Conservation (phyloP, 148 eudicot genomes). For the Rhododendron mucronatum region DNA sequence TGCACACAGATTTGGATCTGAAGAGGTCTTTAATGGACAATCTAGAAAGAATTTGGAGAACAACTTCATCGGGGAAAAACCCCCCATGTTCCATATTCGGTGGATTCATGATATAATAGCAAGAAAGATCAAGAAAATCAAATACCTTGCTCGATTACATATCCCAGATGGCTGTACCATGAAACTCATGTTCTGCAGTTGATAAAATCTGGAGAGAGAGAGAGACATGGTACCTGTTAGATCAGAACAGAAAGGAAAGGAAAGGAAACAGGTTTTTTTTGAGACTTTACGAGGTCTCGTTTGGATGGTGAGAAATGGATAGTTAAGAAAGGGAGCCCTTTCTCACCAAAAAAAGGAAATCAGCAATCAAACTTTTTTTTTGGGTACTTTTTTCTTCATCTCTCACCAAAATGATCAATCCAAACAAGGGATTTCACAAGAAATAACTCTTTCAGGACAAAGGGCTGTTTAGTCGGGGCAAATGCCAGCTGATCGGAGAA, state of each 20-base stretch:
- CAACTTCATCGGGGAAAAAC: conserved; percentile 74
- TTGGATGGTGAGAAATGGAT: no score
- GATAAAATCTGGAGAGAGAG: background rate
- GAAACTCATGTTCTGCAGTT: background rate
- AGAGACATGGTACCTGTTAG: background rate
- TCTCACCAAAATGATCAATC: no score
- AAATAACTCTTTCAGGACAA: no score
- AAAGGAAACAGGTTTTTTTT: background rate
- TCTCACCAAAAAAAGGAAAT: no score
- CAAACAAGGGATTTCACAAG: no score
- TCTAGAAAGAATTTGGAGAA: conserved; percentile 68
- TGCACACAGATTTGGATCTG: conserved; percentile 63
- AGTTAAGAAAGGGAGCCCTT: no score
- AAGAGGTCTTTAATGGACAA: conserved; percentile 71
- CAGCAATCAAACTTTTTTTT: no score
- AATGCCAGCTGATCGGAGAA: background rate
- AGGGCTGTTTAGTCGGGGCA: background rate
- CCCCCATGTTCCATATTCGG: conserved; percentile 42
- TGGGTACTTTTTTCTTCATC: no score
- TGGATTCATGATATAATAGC: conserved; percentile 29
- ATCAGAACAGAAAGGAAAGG: background rate
- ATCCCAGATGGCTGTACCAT: conserved; percentile 1
- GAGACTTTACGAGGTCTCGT: background rate
- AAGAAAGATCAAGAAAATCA: conserved; percentile 10
- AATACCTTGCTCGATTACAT: conserved; percentile 9